A percentile compares a stretch with the other conserved stretches of the same genome.
These are phyloP conservation scores for Taphrina communis DNA, from an alignment of 1,139 yeast genomes.

Conservation along the genomic window DNA sequence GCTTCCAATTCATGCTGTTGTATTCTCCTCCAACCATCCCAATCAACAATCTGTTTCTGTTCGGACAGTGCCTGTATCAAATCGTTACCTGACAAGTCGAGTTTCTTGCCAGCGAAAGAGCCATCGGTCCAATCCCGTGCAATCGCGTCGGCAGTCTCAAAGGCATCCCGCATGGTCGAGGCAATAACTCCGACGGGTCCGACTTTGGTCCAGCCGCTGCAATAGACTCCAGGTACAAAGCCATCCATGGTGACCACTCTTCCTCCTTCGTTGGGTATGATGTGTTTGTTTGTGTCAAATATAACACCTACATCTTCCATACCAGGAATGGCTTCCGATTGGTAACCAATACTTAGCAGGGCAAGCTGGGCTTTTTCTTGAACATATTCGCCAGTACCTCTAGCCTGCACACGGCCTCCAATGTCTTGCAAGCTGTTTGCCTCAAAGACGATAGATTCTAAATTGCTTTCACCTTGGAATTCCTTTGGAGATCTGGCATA, in stretches of 20 bases:
- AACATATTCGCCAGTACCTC: slow-evolving; percentile 55
- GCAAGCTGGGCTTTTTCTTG: slow-evolving; percentile 67
- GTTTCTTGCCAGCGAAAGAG: slow-evolving; percentile 44
- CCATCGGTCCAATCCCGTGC: slow-evolving; percentile 58
- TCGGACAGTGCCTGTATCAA: slow-evolving; percentile 36
- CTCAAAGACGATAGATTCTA: slow-evolving; percentile 13
- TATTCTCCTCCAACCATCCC: slow-evolving; percentile 77
- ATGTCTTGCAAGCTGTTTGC: slow-evolving; percentile 48
- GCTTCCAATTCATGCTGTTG: slow-evolving; percentile 60
- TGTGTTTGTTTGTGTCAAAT: slow-evolving; percentile 56
- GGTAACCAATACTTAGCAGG: slow-evolving; percentile 83
- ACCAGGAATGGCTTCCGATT: slow-evolving; percentile 68
- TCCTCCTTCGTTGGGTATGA: slow-evolving; percentile 66
- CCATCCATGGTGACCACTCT: slow-evolving; percentile 56
- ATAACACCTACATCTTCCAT: slow-evolving; percentile 59
- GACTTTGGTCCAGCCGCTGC: slow-evolving; percentile 89
- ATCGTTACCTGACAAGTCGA: slow-evolving; percentile 38
- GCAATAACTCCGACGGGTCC: slow-evolving; percentile 94
- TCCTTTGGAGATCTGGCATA: slow-evolving; percentile 71
- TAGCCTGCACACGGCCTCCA: slow-evolving; percentile 52
- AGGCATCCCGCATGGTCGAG: slow-evolving; percentile 84
- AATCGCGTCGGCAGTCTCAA: slow-evolving; percentile 72
- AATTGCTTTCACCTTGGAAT: slow-evolving; percentile 53
- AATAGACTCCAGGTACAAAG: slow-evolving; percentile 64
- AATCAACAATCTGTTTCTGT: slow-evolving; percentile 49